Conservation (phyloP, 2,329 filamentous ascomycete genomes). For the Colletotrichum limetticola region DNA sequence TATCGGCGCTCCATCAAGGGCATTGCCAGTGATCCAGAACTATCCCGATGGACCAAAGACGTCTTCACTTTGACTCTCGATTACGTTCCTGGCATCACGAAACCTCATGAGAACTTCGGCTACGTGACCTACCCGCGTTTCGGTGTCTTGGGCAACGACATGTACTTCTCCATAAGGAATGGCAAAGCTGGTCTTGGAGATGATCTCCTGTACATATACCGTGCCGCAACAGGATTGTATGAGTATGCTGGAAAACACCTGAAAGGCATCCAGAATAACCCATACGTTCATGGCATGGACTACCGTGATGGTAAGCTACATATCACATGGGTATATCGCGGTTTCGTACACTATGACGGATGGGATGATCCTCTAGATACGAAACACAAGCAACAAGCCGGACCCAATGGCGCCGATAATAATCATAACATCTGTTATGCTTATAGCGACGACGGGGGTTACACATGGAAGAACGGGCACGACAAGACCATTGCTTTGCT, state of each 20-base stretch:
- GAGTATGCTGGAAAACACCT: not conserved
- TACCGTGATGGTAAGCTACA: not conserved
- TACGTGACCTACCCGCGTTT: not conserved
- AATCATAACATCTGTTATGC: not conserved
- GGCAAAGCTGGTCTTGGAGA: not conserved
- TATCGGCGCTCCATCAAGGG: not conserved
- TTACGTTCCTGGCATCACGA: not conserved
- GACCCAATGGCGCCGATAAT: not conserved
- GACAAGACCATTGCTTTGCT: not conserved
- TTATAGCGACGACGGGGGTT: not conserved
- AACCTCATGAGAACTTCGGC: not conserved
- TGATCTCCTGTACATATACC: not conserved
- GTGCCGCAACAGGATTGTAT: not conserved
- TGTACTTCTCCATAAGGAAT: not conserved
- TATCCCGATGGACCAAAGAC: not conserved
- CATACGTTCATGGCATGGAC: not conserved
- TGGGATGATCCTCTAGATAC: not conserved
- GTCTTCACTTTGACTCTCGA: not conserved
- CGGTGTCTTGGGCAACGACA: not conserved
- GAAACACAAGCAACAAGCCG: not conserved
- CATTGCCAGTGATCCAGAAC: not conserved
- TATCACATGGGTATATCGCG: not conserved
- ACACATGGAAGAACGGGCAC: not conserved
- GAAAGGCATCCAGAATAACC: not conserved
- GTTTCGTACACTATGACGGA: not conserved